Evolutionary conservation across 306 rosid species (phyloP), one percentile per base, ranked within the genome.

Genomic region (Trichosanthes cucumerina): DNA sequence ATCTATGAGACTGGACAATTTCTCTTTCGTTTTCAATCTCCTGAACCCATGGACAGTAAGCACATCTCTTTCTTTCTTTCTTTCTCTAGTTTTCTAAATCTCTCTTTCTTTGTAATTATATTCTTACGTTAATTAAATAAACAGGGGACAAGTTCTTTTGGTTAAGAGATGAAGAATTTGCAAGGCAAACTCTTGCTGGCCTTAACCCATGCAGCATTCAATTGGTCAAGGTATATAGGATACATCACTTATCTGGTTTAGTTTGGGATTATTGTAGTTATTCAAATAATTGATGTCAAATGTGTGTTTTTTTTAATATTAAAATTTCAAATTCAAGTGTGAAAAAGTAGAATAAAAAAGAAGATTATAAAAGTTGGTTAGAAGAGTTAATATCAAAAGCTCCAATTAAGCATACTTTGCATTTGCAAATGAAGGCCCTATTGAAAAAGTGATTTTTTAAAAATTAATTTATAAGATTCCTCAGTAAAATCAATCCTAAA

Each of bases 151-250:
- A 84, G 34, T 79, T 86, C 34, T 24, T 81, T 26, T 84, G 86
- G 89, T 84, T 84, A 8, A 80, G 75, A 34, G 89, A 84, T 57
- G 86, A 87, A 49, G 88, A 87, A 39, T 87, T 87, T 82, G 85
- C 86, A 24, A 46, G 88, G 71, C 88, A 87, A 38, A 87, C 90
- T 21, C 81, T 87, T 53, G 82, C 90, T 9, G 90, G 90, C 18
- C 86, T 84, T 21, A 84, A 87, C 34, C 90, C 90, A 44, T 82
- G 41, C 18, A 52, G 81, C 69, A 78, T 84, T 7, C 74, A 64
- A 7, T 76, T 87, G 74, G 79, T 87, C 23, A 80, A 80, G 85
- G 90, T 87, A 78, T 8, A 4, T 50, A 15, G 28, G 74, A 12
- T 6, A 21, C 12, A 58, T 23, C 16, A 11, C 50, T 46, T 46